phyloP scores from a whole-genome alignment of 208 protist genomes.

The Acanthamoeba lenticulata region DNA sequence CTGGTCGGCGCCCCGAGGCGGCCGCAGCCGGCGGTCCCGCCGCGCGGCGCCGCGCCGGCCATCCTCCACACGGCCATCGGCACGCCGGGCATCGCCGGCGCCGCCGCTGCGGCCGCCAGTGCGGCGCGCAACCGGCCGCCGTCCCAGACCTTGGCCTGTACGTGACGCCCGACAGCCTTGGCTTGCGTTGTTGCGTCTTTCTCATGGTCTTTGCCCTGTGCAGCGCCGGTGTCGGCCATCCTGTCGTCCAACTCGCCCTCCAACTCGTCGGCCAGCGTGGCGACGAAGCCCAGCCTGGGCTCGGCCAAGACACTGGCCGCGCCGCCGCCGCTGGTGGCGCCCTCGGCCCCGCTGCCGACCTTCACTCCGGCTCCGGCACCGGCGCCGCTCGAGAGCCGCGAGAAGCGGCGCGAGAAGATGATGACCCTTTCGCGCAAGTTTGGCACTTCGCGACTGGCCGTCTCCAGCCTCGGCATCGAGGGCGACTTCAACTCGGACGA shows the following conservation, averaged over 20 bases:
- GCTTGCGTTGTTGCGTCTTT: neutral
- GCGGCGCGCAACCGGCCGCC: neutral
- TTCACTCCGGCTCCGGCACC: neutral
- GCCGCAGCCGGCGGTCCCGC: neutral
- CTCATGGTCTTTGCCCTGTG: neutral
- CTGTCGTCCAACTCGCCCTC: neutral
- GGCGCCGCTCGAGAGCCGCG: neutral
- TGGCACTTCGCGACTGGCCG: neutral
- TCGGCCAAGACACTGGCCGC: neutral
- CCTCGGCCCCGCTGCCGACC: neutral
- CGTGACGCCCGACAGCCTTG: neutral
- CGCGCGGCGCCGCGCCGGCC: neutral
- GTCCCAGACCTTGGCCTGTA: neutral
- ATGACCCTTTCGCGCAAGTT: constrained; percentile 42
- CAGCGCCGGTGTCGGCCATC: neutral
- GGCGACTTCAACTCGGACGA: neutral
- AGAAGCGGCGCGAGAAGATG: constrained; percentile 21
- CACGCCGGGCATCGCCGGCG: neutral
- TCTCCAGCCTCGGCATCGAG: constrained; percentile 2
- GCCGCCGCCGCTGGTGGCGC: neutral
- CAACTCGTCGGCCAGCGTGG: neutral
- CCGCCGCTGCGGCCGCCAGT: neutral
- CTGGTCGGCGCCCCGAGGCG: neutral
- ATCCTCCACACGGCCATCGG: neutral
- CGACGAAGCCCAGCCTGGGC: neutral